Evolutionary conservation across 1,139 yeast genomes (phyloP), one percentile per base, ranked within the genome.

Genomic region (Kurtzmaniella natalensis): DNA sequence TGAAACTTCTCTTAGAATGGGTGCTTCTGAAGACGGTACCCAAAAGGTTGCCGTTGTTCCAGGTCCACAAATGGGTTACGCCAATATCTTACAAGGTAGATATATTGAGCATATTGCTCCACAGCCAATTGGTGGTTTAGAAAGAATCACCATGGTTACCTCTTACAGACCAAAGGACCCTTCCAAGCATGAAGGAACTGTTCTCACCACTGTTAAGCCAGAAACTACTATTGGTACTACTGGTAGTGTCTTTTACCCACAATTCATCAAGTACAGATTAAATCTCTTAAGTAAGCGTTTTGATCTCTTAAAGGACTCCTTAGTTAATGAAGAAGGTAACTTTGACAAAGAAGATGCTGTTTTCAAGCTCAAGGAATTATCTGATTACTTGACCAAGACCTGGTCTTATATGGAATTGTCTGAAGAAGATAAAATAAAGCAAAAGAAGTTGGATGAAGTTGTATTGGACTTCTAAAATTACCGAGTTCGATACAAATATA

Each of bases 1-100:
- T 30, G 81, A 75, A 47, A 76, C 82, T 3, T 61, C 72, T 16
- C 58, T 72, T 43, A 60, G 70, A 44, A 72, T 62, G 55, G 76
- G 76, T 13, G 53, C 57, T 40, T 16, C 32, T 10, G 17, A 4
- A 4, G 36, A 37, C 5, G 33, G 30, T 6, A 18, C 31, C 3
- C 24, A 31, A 10, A 57, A 61, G 28, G 51, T 74, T 32, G 67
- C 67, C 1, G 57, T 61, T 10, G 76, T 76, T 25, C 66, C 70
- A 1, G 76, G 77, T 9, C 81, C 81, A 14, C 64, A 64, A 24
- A 57, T 53, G 44, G 81, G 82, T 3, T 67, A 66, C 43, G 80
- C 76, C n/a, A 60, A 69, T 28, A 68, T 76, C 18, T 58, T 76
- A 35, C 81, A 76, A 50, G 81, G 82, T 5, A 60, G 80, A 38